phyloP scores from a whole-genome alignment of 257 asterid genomes.

The Mitragyna speciosa region DNA sequence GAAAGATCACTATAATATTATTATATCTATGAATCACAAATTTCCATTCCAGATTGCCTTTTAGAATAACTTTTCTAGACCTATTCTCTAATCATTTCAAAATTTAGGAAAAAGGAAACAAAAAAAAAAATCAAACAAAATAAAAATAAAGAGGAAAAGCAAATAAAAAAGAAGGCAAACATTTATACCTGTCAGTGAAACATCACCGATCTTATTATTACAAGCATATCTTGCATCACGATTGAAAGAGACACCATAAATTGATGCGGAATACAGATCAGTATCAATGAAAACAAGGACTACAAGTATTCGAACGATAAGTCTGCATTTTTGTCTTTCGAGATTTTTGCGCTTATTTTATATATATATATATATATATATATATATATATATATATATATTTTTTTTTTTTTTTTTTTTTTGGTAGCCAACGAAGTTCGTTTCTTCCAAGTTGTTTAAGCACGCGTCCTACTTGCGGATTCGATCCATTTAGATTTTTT shows the following conservation, averaged over 20 bases:
- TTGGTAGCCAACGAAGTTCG: background rate
- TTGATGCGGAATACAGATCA: background rate
- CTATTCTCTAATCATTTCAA: too few relatives aligned
- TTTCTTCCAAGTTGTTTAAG: background rate
- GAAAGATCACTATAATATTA: too few relatives aligned
- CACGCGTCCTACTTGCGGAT: slow-evolving; percentile 13
- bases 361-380: too few relatives aligned
- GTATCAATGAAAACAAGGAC: background rate
- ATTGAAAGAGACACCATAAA: slow-evolving; percentile 20
- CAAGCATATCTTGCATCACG: background rate
- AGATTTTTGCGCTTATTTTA: slow-evolving; percentile 11
- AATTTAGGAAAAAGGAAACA: too few relatives aligned
- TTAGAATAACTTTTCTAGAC: too few relatives aligned
- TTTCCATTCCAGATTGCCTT: too few relatives aligned
- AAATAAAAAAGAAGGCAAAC: background rate
- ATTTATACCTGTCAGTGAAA: too few relatives aligned
- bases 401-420: background rate
- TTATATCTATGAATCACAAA: too few relatives aligned
- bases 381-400: too few relatives aligned
- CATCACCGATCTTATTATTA: too few relatives aligned
- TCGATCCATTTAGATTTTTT: slow-evolving; percentile 8
- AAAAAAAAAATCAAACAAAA: too few relatives aligned
- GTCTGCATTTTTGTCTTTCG: background rate
- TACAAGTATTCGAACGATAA: background rate
- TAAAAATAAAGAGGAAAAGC: too few relatives aligned